These are phyloP conservation scores for Citrus mangshanensis DNA, from an alignment of 345 rosid species.

Conservation along the genomic window DNA sequence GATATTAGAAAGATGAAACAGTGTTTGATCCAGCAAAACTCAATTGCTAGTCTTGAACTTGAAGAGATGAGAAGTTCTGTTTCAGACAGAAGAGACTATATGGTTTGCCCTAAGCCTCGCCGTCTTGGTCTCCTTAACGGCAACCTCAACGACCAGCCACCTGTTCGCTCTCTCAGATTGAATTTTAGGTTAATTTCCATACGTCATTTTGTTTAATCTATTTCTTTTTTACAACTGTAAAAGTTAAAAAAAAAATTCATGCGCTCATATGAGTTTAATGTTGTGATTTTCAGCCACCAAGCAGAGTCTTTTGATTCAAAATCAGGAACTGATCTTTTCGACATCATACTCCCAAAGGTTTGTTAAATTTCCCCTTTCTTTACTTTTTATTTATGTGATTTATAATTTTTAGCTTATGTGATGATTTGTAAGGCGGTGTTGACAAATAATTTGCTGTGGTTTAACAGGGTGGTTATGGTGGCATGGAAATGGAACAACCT, in stretches of 20 bases:
- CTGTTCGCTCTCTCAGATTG: constrained; percentile 54
- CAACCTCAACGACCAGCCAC: constrained; percentile 38
- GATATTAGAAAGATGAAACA: constrained; percentile 44
- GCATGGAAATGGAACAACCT: constrained; percentile 40
- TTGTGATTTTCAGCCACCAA: constrained; percentile 56
- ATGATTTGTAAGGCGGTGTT: not conserved
- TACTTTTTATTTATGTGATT: not conserved
- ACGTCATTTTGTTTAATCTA: not conserved
- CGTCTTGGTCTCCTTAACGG: constrained; percentile 43
- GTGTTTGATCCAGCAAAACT: constrained; percentile 53
- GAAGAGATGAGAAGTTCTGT: constrained; percentile 51
- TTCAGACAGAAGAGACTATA: constrained; percentile 41
- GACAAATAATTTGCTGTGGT: not conserved
- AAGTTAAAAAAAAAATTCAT: not conserved
- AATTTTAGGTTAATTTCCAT: constrained; percentile 41
- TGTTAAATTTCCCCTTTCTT: not conserved
- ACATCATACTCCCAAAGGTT: constrained; percentile 77
- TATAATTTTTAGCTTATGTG: not conserved
- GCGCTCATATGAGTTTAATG: not conserved
- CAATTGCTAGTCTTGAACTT: constrained; percentile 46
- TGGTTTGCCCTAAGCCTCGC: constrained; percentile 77
- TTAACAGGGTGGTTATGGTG: constrained; percentile 55
- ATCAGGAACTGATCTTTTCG: constrained; percentile 64
- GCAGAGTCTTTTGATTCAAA: constrained; percentile 55
- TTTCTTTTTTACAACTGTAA: not conserved